These are phyloP conservation scores for Calvatia gigantea DNA, from an alignment of 768 basidiomycete genomes.

Conservation along the genomic window DNA sequence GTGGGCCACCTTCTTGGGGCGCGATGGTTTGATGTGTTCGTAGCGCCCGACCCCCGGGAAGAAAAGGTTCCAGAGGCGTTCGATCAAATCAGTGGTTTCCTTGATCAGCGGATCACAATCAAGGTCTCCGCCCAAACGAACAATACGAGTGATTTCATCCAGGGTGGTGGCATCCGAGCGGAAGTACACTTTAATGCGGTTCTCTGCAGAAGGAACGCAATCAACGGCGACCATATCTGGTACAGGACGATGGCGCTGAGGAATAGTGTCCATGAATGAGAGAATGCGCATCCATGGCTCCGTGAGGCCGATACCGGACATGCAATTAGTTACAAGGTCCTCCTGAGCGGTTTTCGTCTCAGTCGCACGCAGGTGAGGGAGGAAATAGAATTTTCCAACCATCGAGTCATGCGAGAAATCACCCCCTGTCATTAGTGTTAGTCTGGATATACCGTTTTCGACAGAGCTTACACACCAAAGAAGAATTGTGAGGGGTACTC, in stretches of 20 bases:
- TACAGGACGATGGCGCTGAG: slow-evolving; percentile 2
- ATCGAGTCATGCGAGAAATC: slow-evolving; percentile 15
- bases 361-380: slow-evolving; percentile 13
- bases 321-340: slow-evolving; percentile 13
- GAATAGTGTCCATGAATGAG: slow-evolving; percentile 12
- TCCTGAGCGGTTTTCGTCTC: slow-evolving; percentile 10
- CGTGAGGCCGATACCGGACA: slow-evolving; percentile 7
- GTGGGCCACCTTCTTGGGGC: slow-evolving; percentile 7
- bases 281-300: slow-evolving; percentile 13
- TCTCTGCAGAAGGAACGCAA: slow-evolving; percentile 13
- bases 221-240: slow-evolving; percentile 18
- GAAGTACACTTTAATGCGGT: slow-evolving; percentile 17
- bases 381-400: slow-evolving; percentile 18
- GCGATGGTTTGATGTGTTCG: slow-evolving; percentile 9
- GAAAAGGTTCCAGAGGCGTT: slow-evolving; percentile 13
- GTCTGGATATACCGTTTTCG: neutral
- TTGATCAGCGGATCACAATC: slow-evolving; percentile 12
- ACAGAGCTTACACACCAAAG: slow-evolving; percentile 11
- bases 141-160: slow-evolving; percentile 8
- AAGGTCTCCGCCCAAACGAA: slow-evolving; percentile 15
- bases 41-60: slow-evolving; percentile 14
- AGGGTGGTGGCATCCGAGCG: slow-evolving; percentile 15
- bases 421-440: slow-evolving; percentile 4
- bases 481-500: slow-evolving; percentile 14
- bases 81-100: slow-evolving; percentile 12